A percentile compares a stretch with the other conserved stretches of the same genome.
phyloP scores from a whole-genome alignment of 495 filamentous ascomycete genomes.

The Coniosporium apollinis region DNA sequence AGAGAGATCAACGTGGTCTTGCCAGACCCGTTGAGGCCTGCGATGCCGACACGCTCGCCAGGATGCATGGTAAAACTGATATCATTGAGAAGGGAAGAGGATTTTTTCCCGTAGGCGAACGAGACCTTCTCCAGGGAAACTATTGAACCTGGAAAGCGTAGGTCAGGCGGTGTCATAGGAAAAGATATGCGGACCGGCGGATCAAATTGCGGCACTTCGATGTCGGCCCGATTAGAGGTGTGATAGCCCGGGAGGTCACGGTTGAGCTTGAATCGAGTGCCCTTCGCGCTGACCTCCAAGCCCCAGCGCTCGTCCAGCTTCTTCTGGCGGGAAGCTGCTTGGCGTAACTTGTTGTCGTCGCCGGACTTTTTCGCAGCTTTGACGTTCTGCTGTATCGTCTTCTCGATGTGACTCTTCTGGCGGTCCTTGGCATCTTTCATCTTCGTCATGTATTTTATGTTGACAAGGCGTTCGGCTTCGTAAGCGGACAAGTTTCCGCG shows the following conservation, averaged over 20 bases:
- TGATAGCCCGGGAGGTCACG: slow-evolving; percentile 50
- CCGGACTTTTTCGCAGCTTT: slow-evolving; percentile 51
- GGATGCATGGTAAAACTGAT: slow-evolving; percentile 47
- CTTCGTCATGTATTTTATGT: slow-evolving; percentile 44
- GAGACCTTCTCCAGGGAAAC: slow-evolving; percentile 47
- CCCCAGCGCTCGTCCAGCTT: slow-evolving; percentile 68
- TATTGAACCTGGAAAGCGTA: slow-evolving; percentile 58
- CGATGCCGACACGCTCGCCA: slow-evolving; percentile 54
- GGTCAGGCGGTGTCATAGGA: slow-evolving; percentile 42
- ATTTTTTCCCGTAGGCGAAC: slow-evolving; percentile 35
- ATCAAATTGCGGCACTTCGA: slow-evolving; percentile 55
- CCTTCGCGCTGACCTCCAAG: slow-evolving; percentile 49
- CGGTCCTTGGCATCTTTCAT: slow-evolving; percentile 68
- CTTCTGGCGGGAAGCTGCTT: slow-evolving; percentile 64
- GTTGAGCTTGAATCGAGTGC: slow-evolving; percentile 62
- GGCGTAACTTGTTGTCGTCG: slow-evolving; percentile 63
- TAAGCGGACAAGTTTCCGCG: slow-evolving; percentile 53
- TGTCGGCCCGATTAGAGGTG: slow-evolving; percentile 36
- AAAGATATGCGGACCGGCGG: slow-evolving; percentile 32
- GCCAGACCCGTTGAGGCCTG: slow-evolving; percentile 58
- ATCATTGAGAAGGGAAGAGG: slow-evolving; percentile 32
- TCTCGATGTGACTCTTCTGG: slow-evolving; percentile 59
- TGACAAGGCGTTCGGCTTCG: slow-evolving; percentile 46
- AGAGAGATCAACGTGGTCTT: slow-evolving; percentile 55
- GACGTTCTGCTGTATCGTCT: slow-evolving; percentile 52